Evolutionary conservation across 805 yeast genomes (phyloP).

Genomic region (Ogataea ramenticola): DNA sequence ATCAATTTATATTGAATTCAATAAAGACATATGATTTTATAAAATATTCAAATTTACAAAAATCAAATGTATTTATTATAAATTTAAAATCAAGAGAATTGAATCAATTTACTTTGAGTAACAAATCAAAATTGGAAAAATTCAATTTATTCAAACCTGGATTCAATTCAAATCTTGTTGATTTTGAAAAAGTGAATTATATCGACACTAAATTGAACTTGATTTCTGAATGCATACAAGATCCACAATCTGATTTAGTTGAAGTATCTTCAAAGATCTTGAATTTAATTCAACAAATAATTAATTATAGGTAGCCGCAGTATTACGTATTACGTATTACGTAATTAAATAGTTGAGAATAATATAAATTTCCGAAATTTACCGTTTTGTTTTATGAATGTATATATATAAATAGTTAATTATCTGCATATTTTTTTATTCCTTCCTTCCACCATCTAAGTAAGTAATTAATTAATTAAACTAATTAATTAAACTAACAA

Average conservation of each 20-base stretch:
- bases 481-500: neutral
- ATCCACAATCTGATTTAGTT: neutral
- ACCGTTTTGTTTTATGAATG: too few species aligned
- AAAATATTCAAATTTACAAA: neutral
- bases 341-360: too few species aligned
- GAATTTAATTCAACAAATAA: too few species aligned
- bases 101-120: constrained; percentile 8
- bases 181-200: constrained; percentile 5
- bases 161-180: neutral
- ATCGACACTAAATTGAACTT: constrained; percentile 12
- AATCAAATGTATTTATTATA: constrained; percentile 14
- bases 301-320: too few species aligned
- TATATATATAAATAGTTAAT: too few species aligned
- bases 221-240: constrained; percentile 2
- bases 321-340: too few species aligned
- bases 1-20: neutral
- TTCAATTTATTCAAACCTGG: constrained; percentile 3
- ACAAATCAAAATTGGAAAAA: too few species aligned
- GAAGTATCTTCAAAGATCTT: neutral
- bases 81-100: constrained; percentile 22
- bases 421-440: too few species aligned
- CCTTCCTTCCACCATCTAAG: too few species aligned
- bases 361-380: too few species aligned
- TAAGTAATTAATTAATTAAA: too few species aligned
- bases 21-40: neutral